A percentile compares a stretch with the other conserved stretches of the same genome.
These are phyloP conservation scores for Populus hybrid DNA, from an alignment of 441 rosid genomes.

Conservation along the genomic window DNA sequence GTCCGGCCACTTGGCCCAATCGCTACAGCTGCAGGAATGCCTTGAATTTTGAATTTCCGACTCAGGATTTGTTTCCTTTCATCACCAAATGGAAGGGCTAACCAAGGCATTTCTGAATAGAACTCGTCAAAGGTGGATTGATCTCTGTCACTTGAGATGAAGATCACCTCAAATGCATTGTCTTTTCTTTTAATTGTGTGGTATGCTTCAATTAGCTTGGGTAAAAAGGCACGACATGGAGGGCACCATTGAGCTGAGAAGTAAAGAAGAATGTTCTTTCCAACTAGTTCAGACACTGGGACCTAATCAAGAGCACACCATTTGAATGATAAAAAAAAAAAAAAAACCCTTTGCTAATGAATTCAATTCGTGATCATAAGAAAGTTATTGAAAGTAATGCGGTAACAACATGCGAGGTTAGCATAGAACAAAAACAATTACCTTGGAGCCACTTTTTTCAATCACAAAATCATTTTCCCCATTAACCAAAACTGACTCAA, in stretches of 20 bases:
- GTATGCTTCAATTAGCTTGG: constrained; percentile 29
- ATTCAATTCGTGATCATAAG: not conserved
- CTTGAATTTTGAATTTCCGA: constrained; percentile 23
- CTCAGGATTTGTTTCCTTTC: constrained; percentile 14
- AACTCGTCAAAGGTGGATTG: constrained; percentile 32
- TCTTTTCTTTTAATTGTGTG: constrained; percentile 23
- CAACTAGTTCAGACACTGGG: constrained; percentile 27
- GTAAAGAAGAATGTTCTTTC: constrained; percentile 36
- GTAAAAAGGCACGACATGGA: constrained; percentile 29
- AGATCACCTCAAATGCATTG: constrained; percentile 29
- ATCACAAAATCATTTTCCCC: constrained; percentile 36
- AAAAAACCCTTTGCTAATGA: not conserved
- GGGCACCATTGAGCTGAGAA: constrained; percentile 38
- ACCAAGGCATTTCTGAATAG: constrained; percentile 43
- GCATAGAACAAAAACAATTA: not conserved
- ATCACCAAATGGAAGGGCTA: constrained; percentile 38
- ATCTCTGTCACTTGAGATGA: constrained; percentile 37
- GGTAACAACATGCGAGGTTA: not conserved
- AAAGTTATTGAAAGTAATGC: not conserved
- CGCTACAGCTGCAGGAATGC: constrained; percentile 33
- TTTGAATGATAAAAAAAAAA: not conserved
- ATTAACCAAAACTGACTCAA: constrained; percentile 37
- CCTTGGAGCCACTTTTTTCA: constrained; percentile 27
- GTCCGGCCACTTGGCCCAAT: constrained; percentile 30
- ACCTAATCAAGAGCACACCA: constrained; percentile 19